Evolutionary conservation across 2,329 filamentous ascomycete species (phyloP).

Genomic region (Xylaria multiplex): DNA sequence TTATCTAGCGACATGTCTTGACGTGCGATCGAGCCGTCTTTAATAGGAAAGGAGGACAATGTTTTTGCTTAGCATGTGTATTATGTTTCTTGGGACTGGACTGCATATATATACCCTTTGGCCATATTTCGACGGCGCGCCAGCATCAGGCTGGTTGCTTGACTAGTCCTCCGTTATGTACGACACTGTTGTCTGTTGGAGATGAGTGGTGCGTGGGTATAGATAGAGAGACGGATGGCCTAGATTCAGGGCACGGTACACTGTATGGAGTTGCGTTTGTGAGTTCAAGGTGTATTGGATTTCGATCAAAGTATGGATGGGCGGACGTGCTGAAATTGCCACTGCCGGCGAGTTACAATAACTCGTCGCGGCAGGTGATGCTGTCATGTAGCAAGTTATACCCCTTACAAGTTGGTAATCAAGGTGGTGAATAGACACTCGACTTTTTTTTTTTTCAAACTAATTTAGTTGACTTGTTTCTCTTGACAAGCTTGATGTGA

Average conservation of each 20-base stretch:
- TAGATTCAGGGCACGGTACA: not conserved
- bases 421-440: not conserved
- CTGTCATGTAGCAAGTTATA: constrained; percentile 27
- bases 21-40: not conserved
- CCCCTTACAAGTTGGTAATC: constrained; percentile 20
- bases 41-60: not conserved
- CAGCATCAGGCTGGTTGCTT: constrained; percentile 16
- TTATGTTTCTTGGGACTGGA: constrained; percentile 25
- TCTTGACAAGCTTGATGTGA: not conserved
- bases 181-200: not conserved
- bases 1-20: not conserved
- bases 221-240: not conserved
- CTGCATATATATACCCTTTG: constrained; percentile 31
- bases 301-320: constrained; percentile 7
- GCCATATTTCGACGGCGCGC: constrained; percentile 9
- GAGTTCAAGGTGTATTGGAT: constrained; percentile 2
- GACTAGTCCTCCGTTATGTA: constrained; percentile 7
- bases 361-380: constrained; percentile 25
- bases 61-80: constrained; percentile 20
- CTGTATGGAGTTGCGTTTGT: constrained; percentile 1
- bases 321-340: constrained; percentile 18
- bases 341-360: not conserved
- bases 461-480: not conserved
- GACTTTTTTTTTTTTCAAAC: not conserved
- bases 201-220: not conserved